A percentile compares a stretch with the other conserved stretches of the same genome.
These are phyloP conservation scores for Perkinsus marinus DNA, from an alignment of 169 alveolate genomes.

Conservation along the genomic window DNA sequence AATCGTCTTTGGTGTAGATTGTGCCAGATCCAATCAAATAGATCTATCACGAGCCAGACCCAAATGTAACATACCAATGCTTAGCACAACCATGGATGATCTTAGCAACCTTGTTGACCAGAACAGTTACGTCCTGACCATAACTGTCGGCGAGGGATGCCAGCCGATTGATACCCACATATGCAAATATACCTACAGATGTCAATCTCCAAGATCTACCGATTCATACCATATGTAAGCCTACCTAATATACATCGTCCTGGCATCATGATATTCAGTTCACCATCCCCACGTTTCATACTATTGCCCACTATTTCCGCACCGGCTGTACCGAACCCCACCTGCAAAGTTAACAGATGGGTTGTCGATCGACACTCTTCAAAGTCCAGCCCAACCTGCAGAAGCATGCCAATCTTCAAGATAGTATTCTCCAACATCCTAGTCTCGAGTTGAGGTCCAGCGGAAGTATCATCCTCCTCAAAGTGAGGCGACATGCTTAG, in stretches of 20 bases:
- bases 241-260: constrained; percentile 38
- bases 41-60: no score
- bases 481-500: no score
- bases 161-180: neutral
- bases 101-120: constrained; percentile 46
- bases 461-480: neutral
- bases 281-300: constrained; percentile 42
- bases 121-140: constrained; percentile 49
- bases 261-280: constrained; percentile 31
- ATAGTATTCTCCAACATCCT: constrained; percentile 44
- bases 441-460: constrained; percentile 11
- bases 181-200: constrained; percentile 39
- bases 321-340: constrained; percentile 64
- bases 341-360: no score
- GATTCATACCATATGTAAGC: constrained; percentile 35
- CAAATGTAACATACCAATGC: constrained; percentile 18
- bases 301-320: constrained; percentile 55
- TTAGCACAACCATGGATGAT: constrained; percentile 40
- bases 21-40: no score
- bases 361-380: no score
- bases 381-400: constrained; percentile 34
- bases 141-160: neutral
- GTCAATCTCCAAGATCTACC: constrained; percentile 29
- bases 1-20: no score
- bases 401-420: constrained; percentile 37